Conservation (phyloP, 169 alveolate genomes). For the Eimeria brunetti region DNA sequence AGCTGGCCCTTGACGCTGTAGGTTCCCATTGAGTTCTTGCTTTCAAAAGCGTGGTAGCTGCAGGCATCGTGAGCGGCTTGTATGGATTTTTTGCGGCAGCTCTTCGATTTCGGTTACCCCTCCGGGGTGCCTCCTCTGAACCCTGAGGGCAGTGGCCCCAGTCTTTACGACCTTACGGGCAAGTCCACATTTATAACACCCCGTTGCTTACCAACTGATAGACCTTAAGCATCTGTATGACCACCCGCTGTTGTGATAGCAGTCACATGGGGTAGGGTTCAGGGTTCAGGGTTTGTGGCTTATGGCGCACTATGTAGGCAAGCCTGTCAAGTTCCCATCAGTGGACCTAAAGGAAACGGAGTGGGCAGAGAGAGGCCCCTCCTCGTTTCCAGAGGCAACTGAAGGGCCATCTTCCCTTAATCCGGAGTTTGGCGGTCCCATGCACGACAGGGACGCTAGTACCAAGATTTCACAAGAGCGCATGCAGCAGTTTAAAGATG, state of each 20-base stretch:
- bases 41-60: not conserved
- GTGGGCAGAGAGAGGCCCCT: slow-evolving; percentile 34
- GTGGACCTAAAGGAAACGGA: slow-evolving; percentile 27
- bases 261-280: not conserved
- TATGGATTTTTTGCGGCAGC: slow-evolving; percentile 5
- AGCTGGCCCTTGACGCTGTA: not conserved
- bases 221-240: not conserved
- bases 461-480: slow-evolving; percentile 31
- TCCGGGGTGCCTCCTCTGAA: slow-evolving; percentile 35
- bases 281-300: not conserved
- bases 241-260: not conserved
- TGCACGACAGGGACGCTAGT: slow-evolving; percentile 41
- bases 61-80: not conserved
- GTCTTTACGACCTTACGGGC: slow-evolving; percentile 45
- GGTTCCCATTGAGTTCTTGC: not conserved
- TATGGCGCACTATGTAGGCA: not conserved
- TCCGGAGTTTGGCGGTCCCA: slow-evolving; percentile 48
- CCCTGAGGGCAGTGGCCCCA: slow-evolving; percentile 39
- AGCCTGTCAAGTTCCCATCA: slow-evolving; percentile 30
- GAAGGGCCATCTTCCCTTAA: slow-evolving; percentile 4
- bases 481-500: slow-evolving; percentile 24
- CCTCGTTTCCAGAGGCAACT: slow-evolving; percentile 9
- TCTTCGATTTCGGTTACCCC: slow-evolving; percentile 34
- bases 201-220: not conserved
- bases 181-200: not conserved